phyloP scores from a whole-genome alignment of 495 filamentous ascomycete species.

The Penicillium paradoxum region DNA sequence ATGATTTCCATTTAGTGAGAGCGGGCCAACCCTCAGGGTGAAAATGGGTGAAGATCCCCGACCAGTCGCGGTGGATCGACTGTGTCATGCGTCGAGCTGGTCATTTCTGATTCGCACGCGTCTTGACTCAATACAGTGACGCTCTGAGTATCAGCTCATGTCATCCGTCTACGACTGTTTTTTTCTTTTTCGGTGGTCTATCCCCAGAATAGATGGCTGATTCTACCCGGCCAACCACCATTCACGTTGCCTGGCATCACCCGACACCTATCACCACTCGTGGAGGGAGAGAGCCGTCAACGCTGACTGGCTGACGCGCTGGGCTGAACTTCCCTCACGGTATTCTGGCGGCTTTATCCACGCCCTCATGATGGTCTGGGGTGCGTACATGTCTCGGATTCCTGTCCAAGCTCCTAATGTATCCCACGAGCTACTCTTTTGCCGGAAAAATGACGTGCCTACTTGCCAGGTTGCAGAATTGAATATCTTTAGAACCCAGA shows the following conservation, averaged over 20 bases:
- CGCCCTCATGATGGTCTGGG: background rate
- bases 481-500: background rate
- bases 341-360: background rate
- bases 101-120: conserved; percentile 24
- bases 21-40: conserved; percentile 7
- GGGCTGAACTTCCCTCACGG: background rate
- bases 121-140: conserved; percentile 10
- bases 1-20: conserved; percentile 3
- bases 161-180: background rate
- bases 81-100: conserved; percentile 19
- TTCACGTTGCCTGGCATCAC: conserved; percentile 12
- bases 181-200: background rate
- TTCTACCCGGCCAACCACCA: conserved; percentile 10
- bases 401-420: conserved; percentile 4
- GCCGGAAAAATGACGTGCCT: background rate
- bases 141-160: conserved; percentile 6
- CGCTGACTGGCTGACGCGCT: conserved; percentile 14
- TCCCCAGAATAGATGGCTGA: background rate
- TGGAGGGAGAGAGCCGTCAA: conserved; percentile 10
- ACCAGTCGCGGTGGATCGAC: conserved; percentile 20
- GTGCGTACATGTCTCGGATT: conserved; percentile 3
- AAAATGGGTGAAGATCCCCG: conserved; percentile 11
- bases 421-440: background rate
- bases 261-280: conserved; percentile 24
- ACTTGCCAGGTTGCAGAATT: background rate